These are phyloP conservation scores for Trichosanthes cucumerina DNA, from an alignment of 306 rosid genomes.

Conservation along the genomic window DNA sequence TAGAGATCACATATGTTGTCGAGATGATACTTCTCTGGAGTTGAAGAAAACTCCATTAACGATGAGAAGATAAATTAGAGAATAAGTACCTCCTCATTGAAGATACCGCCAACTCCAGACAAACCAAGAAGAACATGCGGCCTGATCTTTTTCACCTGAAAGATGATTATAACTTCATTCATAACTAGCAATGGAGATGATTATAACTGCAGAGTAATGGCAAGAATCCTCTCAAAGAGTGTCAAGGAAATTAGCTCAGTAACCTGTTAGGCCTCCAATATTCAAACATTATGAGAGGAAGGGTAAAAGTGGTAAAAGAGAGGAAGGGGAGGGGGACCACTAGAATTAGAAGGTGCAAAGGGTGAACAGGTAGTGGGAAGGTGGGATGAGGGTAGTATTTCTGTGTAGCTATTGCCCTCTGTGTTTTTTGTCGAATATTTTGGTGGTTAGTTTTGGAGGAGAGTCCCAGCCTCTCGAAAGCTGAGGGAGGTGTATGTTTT, in stretches of 20 bases:
- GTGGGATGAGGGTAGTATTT: too few species aligned
- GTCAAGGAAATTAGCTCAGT: background rate
- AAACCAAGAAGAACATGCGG: conserved; percentile 95
- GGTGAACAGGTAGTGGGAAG: too few species aligned
- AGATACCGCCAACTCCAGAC: conserved; percentile 97
- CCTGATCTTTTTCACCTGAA: conserved; percentile 80
- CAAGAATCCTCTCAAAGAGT: background rate
- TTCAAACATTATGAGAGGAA: too few species aligned
- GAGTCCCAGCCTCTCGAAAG: too few species aligned
- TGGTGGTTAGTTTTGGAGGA: too few species aligned
- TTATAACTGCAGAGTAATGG: background rate
- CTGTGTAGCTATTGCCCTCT: too few species aligned
- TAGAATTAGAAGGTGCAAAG: too few species aligned
- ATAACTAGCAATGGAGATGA: conserved; percentile 1
- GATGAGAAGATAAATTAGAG: background rate
- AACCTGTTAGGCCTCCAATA: too few species aligned
- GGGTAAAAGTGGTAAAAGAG: too few species aligned
- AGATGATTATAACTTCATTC: conserved; percentile 1
- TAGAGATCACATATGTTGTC: background rate
- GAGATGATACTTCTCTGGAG: background rate
- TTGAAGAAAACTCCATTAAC: background rate
- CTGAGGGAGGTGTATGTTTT: too few species aligned
- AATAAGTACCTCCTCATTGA: conserved; percentile 68
- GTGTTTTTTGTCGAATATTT: too few species aligned
- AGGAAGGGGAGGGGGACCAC: too few species aligned